These are phyloP conservation scores for Parascedosporium putredinis DNA, from an alignment of 2,329 filamentous ascomycete species.

Conservation along the genomic window DNA sequence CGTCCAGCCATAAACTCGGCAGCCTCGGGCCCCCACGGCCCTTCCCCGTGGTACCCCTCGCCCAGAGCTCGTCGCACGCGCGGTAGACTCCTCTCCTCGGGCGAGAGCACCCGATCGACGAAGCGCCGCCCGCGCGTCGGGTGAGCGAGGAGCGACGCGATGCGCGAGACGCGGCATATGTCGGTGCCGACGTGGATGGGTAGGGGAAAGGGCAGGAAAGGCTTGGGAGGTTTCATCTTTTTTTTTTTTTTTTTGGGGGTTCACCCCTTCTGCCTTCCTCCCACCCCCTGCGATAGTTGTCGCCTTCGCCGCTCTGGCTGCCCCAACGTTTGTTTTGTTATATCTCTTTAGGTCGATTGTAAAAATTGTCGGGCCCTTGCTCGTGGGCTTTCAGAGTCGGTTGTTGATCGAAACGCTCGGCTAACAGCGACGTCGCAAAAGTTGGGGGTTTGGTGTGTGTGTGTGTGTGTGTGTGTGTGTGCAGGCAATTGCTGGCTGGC, in stretches of 20 bases:
- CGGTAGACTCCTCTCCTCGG: slow-evolving; percentile 24
- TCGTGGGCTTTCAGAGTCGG: no score
- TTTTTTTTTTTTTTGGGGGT: slow-evolving; percentile 9
- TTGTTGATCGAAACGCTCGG: no score
- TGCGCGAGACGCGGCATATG: slow-evolving; percentile 60
- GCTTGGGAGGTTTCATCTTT: slow-evolving; percentile 13
- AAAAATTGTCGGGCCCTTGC: no score
- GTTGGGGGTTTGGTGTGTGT: neutral
- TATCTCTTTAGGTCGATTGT: no score
- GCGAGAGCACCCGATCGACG: slow-evolving; percentile 35
- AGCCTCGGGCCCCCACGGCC: slow-evolving; percentile 7
- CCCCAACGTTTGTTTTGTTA: no score
- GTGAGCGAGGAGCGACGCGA: slow-evolving; percentile 45
- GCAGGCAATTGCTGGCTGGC: neutral
- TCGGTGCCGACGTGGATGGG: slow-evolving; percentile 65
- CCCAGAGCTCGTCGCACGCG: slow-evolving; percentile 6
- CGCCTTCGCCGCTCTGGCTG: no score
- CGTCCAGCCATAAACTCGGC: slow-evolving; percentile 26
- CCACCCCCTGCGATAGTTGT: no score
- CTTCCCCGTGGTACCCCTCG: neutral
- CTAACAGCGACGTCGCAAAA: no score
- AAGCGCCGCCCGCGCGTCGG: slow-evolving; percentile 30
- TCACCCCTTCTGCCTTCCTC: no score
- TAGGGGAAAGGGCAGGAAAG: slow-evolving; percentile 45
- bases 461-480: neutral